Evolutionary conservation across 331 rosid species (phyloP).

Genomic region (Stylosanthes scabra): DNA sequence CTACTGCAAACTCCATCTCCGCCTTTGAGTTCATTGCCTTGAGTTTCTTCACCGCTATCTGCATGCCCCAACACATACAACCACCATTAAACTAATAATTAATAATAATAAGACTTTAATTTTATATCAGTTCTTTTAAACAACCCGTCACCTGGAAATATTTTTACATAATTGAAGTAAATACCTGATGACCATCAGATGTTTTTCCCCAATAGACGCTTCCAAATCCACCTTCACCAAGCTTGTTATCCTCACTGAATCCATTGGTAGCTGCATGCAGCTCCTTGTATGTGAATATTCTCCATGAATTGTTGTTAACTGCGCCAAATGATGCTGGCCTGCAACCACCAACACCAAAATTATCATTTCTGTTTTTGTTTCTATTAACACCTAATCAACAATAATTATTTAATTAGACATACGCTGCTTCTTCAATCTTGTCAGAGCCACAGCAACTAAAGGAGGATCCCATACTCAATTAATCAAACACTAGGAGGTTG

Average conservation of each 20-base stretch:
- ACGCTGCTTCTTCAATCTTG: slow-evolving; percentile 74
- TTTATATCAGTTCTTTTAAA: too few species aligned
- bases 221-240: slow-evolving; percentile 97
- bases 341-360: slow-evolving; percentile 8
- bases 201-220: slow-evolving; percentile 93
- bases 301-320: slow-evolving; percentile 62
- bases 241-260: slow-evolving; percentile 75
- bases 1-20: slow-evolving; percentile 98
- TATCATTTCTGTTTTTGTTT: slow-evolving; percentile 3
- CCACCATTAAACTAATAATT: neutral
- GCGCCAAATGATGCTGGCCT: slow-evolving; percentile 54
- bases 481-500: too few species aligned
- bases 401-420: slow-evolving; percentile 16
- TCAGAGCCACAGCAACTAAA: slow-evolving; percentile 69
- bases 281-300: slow-evolving; percentile 87
- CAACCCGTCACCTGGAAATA: too few species aligned
- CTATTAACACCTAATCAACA: neutral
- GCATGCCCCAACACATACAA: neutral
- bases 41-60: slow-evolving; percentile 96
- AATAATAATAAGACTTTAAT: too few species aligned
- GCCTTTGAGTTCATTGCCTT: slow-evolving; percentile 92
- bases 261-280: slow-evolving; percentile 85
- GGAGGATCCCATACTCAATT: slow-evolving; percentile 64
- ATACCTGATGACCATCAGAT: slow-evolving; percentile 76
- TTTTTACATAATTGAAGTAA: too few species aligned